Base-by-base conservation (phyloP, 1,139 yeast species). In the Geotrichum cucujoidarum region DNA sequence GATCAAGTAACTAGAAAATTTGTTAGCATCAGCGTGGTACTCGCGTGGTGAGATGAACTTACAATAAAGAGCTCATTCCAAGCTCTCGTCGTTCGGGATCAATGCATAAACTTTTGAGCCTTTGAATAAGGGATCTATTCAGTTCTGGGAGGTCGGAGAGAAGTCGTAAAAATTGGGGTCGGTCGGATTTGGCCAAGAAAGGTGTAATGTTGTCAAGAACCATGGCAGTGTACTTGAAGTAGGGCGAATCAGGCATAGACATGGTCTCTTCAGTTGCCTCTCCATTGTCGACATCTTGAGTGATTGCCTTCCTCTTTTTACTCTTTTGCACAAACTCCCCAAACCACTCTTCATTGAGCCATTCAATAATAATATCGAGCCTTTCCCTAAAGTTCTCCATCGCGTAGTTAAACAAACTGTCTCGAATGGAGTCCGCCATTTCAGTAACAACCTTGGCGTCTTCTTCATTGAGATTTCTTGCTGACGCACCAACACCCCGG, bases 281-380 rank as follows among this genome's bases (percentile, higher is more conserved):
- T 4, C 48, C 52, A 4, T 20, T 25, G 2, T 42, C 54, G 16
- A 27, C 32, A 17, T 21, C 13, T 18, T 34, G 31, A 5, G 30
- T 25, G 11, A 18, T 25, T 16, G 32, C 27, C n/a, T 22, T 21
- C 20, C 37, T 35, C 13, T 24, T 17, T 27, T 33, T 41, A 18
- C 14, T 37, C 20, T 46, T 35, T 29, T 67, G 68, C 1, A 77
- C 78, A 54, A 68, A 69, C 55, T 84, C 95, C 40, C 81, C 76
- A 64, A 81, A 90, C 95, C 97, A 94, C 65, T 94, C 98, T 65
- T 92, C 98, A 59, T 86, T 90, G 47, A 94, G 70, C 99, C 99
- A 94, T 53, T 85, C 89, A 33, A 90, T 80, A n/a, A 87, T 80
- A 34, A 83, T 69, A 53, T 87, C 95, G 14, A 90, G 75, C 36